A percentile compares a stretch with the other conserved stretches of the same genome.
phyloP scores from a whole-genome alignment of 2,329 filamentous ascomycete species.

The Dothideomycetes sp. region DNA sequence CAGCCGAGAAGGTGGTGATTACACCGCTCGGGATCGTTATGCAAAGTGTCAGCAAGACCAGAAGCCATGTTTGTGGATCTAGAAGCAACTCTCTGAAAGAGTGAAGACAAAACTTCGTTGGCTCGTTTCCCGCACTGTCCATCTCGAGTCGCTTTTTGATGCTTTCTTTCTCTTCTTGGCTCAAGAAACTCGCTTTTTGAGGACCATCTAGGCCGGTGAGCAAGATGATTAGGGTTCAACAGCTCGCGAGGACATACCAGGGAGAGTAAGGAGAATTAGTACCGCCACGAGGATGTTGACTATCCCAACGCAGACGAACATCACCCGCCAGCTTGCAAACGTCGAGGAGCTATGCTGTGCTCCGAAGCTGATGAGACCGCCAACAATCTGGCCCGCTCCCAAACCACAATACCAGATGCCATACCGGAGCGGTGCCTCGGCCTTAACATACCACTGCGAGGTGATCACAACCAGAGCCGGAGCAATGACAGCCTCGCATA shows the following conservation, averaged over 20 bases:
- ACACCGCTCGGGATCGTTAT: conserved; percentile 42
- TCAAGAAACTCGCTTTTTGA: not conserved
- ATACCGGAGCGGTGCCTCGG: conserved; percentile 31
- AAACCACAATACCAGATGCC: conserved; percentile 56
- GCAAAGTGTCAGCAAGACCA: conserved; percentile 14
- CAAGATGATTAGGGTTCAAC: not conserved
- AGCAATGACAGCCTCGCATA: conserved; percentile 59
- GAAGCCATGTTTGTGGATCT: conserved; percentile 46
- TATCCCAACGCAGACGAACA: conserved; percentile 13
- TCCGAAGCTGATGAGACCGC: conserved; percentile 52
- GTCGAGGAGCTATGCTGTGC: conserved; percentile 17
- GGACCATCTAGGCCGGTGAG: conserved; percentile 2
- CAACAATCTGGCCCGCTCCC: conserved; percentile 58
- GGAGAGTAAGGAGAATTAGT: conserved; percentile 1
- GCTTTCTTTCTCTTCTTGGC: not conserved
- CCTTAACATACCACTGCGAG: conserved; percentile 57
- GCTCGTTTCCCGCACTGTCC: too few relatives aligned
- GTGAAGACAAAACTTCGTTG: not conserved
- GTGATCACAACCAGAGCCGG: conserved; percentile 55
- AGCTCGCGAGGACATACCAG: not conserved
- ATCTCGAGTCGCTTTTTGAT: too few relatives aligned
- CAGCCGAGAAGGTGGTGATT: conserved; percentile 44
- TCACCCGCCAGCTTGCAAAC: conserved; percentile 14
- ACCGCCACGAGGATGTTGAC: conserved; percentile 11
- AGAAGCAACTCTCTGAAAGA: conserved; percentile 40